Base-by-base conservation (phyloP, 2,329 filamentous ascomycete species). In the Claviceps pusilla region DNA sequence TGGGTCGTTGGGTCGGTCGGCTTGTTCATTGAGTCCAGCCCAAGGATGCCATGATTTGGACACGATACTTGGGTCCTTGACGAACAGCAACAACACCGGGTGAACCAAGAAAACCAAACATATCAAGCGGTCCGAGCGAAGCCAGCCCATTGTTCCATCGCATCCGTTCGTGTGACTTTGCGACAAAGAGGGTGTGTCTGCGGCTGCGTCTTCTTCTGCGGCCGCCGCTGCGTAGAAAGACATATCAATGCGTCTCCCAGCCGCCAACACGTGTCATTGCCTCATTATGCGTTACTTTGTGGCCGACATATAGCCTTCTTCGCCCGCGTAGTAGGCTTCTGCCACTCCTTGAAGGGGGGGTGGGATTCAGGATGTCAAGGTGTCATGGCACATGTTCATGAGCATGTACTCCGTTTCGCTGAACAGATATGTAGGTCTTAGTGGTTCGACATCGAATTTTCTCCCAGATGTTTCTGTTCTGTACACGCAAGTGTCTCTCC, bases 241-340 rank as follows among this genome's bases (percentile, higher is more conserved):
- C 43, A 48, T 48, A 35, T n/a, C 24, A 33, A 47, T 52, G 19
- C 43, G 24, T 52, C 33, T 48, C 51, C 46, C 33, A 41, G 39
- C 24, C 51, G 43, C 33, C 54, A 50, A 56, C 48, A 53, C 54
- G 54, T 56, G 54, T 56, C 54, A 49, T 48, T 46, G 37, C 43
- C 42, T 56, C 51, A 43, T 37, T 45, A 41, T 56, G 51, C 47
- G 47, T 50, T 42, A 46, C 31, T 51, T 48, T 31, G 24, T 47
- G 31, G 37, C 45, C n/a, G 24, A n/a, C 31, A 42, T 35, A 3
- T 48, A 37, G 24, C 50, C 31, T 56, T 24, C 5, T 48, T 39
- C 19, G 10, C 43, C 10, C 19, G 19, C 46, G 31, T 12, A 19
- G 12, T 31, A 4, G 29, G 47, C 16, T 24, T 19, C 29, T 50